Base-by-base conservation (phyloP, 805 yeast species). In the Candida orba region DNA sequence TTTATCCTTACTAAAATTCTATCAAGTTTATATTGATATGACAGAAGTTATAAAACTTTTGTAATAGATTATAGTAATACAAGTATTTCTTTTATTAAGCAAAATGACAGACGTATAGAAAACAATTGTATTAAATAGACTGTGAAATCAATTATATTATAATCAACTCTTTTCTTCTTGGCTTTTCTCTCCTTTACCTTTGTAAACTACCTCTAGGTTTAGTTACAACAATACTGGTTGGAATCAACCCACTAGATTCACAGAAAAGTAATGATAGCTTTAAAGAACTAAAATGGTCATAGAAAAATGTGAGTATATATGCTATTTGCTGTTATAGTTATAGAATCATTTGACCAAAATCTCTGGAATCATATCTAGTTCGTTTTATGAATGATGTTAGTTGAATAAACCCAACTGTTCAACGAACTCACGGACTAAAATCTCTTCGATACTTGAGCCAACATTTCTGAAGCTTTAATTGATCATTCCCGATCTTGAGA, bases 371-470 rank as follows among this genome's bases (percentile, higher is more conserved):
- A n/a, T n/a, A n/a, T n/a, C n/a, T n/a, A n/a, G n/a, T n/a, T n/a
- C n/a, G n/a, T n/a, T n/a, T n/a, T n/a, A n/a, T n/a, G n/a, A n/a
- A n/a, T n/a, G n/a, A n/a, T n/a, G n/a, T n/a, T n/a, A n/a, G n/a
- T n/a, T n/a, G n/a, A n/a, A n/a, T n/a, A n/a, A n/a, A n/a, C n/a
- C n/a, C n/a, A n/a, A 93, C 36, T 88, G 87, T 36, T 75, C 73
- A 22, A 83, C 58, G 44, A 93, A 81, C 32, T 78, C 84, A 1
- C 91, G 82, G 4, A 73, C 66, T 40, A 82, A 78, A 52, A 90
- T 79, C 50, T 93, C 99, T 54, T 93, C 99, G 42, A 93, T 75
- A 6, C 95, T 62, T 89, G 96, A 1, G 96, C 95, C 58, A 76
- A 77, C 98, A 93, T 90, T 61, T 93, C 99, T 44, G 91, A 84